Evolutionary conservation across 1,139 yeast genomes (phyloP).

Genomic region (Suhomyces bolitotheri): DNA sequence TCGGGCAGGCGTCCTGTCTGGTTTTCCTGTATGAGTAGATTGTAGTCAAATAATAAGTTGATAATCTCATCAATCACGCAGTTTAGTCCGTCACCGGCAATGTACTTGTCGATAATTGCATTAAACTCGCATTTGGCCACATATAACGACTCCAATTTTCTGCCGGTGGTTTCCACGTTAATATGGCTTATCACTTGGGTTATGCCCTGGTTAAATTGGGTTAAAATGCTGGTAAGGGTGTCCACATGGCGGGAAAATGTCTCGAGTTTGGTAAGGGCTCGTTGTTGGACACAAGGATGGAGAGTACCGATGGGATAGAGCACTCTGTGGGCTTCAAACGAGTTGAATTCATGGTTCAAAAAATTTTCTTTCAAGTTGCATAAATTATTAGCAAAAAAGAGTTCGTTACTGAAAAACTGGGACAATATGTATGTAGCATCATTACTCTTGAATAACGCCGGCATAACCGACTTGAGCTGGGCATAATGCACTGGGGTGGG

Average conservation of each 20-base stretch:
- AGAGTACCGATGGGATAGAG: constrained; percentile 10
- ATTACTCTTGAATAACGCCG: constrained; percentile 16
- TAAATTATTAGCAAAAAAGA: constrained; percentile 19
- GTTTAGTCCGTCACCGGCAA: constrained; percentile 17
- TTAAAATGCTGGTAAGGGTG: constrained; percentile 10
- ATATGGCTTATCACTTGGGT: constrained; percentile 6
- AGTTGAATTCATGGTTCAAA: constrained; percentile 13
- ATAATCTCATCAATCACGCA: constrained; percentile 17
- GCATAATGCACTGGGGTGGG: neutral
- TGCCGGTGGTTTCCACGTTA: constrained; percentile 3
- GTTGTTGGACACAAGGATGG: constrained; percentile 6
- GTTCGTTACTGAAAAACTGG: constrained; percentile 19
- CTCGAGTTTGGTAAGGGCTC: constrained; percentile 7
- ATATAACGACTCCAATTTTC: constrained; percentile 11
- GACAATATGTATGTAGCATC: constrained; percentile 10
- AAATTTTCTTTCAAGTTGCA: constrained; percentile 17
- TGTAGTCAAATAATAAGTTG: constrained; percentile 20
- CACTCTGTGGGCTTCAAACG: constrained; percentile 11
- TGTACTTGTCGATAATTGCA: constrained; percentile 13
- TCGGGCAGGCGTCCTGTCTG: constrained; percentile 7
- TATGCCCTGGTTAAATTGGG: constrained; percentile 14
- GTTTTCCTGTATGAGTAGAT: constrained; percentile 15
- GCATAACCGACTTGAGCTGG: constrained; percentile 12
- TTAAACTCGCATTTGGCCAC: constrained; percentile 13
- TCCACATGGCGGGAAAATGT: constrained; percentile 8